phyloP scores from a whole-genome alignment of 2,329 filamentous ascomycete species.

The Myotisia sp. region DNA sequence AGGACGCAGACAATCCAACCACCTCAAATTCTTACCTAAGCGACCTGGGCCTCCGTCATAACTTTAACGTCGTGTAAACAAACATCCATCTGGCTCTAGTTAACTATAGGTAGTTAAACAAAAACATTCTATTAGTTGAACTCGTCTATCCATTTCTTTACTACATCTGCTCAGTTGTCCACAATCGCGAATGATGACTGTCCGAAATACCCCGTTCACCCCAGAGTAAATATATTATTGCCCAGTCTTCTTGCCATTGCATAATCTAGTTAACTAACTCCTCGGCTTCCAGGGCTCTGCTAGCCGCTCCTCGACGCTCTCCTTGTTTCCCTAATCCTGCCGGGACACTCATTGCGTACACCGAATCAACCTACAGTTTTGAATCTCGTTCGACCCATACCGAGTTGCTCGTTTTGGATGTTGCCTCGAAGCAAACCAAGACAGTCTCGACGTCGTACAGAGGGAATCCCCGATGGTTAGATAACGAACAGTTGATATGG shows the following conservation, averaged over 20 bases:
- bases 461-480: conserved; percentile 36
- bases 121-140: too few relatives aligned
- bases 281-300: conserved; percentile 29
- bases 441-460: conserved; percentile 31
- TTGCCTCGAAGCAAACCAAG: conserved; percentile 26
- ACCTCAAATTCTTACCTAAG: too few relatives aligned
- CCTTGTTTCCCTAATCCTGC: conserved; percentile 31
- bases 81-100: too few relatives aligned
- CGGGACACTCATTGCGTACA: conserved; percentile 35
- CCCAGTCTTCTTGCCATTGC: neutral
- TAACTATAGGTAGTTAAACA: too few relatives aligned
- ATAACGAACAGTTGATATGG: conserved; percentile 33
- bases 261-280: conserved; percentile 1
- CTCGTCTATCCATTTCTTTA: too few relatives aligned
- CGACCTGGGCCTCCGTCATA: too few relatives aligned
- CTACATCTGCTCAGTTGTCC: too few relatives aligned
- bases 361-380: conserved; percentile 37
- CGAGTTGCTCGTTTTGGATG: conserved; percentile 34
- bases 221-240: conserved; percentile 23
- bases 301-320: conserved; percentile 34
- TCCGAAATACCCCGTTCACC: conserved; percentile 29
- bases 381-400: conserved; percentile 34
- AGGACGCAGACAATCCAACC: too few relatives aligned
- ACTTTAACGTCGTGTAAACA: too few relatives aligned
- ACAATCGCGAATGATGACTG: conserved; percentile 25